phyloP scores from a whole-genome alignment of 1,284 basidiomycete genomes.

The Schizopora paradoxa region DNA sequence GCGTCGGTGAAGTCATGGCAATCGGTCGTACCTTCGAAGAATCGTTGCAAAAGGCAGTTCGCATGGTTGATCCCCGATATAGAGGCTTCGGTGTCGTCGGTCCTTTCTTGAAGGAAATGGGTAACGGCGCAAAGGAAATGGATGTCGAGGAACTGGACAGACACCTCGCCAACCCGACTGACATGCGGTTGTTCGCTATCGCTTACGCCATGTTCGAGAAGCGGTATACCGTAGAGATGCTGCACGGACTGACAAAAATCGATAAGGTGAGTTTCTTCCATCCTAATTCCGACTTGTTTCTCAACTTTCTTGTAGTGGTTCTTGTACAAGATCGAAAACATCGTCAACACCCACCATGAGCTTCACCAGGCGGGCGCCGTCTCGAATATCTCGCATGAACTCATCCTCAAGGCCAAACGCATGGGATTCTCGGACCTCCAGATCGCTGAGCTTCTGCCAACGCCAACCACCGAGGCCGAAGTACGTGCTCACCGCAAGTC shows the following conservation, averaged over 20 bases:
- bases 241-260: constrained; percentile 96
- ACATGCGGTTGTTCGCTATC: constrained; percentile 93
- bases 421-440: constrained; percentile 95
- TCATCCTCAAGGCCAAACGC: constrained; percentile 80
- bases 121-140: constrained; percentile 54
- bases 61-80: constrained; percentile 90
- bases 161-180: constrained; percentile 75
- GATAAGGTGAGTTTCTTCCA: constrained; percentile 74
- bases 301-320: constrained; percentile 68
- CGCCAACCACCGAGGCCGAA: constrained; percentile 62
- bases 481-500: constrained; percentile 87
- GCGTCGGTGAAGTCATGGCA: constrained; percentile 99
- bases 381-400: constrained; percentile 47
- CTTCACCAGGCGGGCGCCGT: constrained; percentile 68
- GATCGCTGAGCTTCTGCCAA: constrained; percentile 72
- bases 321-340: constrained; percentile 98
- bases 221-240: constrained; percentile 90
- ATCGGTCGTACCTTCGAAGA: constrained; percentile 99
- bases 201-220: constrained; percentile 97
- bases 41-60: constrained; percentile 96
- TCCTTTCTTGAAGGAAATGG: constrained; percentile 32
- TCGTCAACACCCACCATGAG: constrained; percentile 77
- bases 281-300: constrained; percentile 9
- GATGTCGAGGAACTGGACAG: constrained; percentile 77
- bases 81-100: constrained; percentile 38